These are phyloP conservation scores for Peronosclerospora sorghi DNA, from an alignment of 352 stramenopile genomes.

Conservation along the genomic window DNA sequence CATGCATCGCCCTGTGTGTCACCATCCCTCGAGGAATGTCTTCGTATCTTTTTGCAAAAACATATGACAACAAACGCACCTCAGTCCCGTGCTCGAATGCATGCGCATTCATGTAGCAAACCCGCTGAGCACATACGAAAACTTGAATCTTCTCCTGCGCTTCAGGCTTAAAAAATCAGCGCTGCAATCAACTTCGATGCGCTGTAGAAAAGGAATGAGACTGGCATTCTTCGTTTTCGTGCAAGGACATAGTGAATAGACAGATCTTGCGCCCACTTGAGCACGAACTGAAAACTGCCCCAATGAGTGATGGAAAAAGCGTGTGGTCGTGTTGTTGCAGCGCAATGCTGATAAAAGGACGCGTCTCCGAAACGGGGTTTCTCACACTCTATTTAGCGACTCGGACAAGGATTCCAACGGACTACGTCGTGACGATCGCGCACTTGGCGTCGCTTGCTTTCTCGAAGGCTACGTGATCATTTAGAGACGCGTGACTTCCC, in stretches of 20 bases:
- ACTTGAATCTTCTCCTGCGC: slow-evolving; percentile 81
- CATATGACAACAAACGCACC: slow-evolving; percentile 1
- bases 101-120: no score
- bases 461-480: slow-evolving; percentile 3
- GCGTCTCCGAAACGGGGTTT: background rate
- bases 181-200: slow-evolving; percentile 69
- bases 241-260: background rate
- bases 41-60: slow-evolving; percentile 37
- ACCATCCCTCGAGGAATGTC: slow-evolving; percentile 48
- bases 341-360: no score
- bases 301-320: no score
- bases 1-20: slow-evolving; percentile 38
- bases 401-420: no score
- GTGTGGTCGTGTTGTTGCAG: slow-evolving; percentile 6
- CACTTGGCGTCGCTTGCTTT: slow-evolving; percentile 1
- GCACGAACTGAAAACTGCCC: no score
- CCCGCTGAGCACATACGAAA: slow-evolving; percentile 30
- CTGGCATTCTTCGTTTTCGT: slow-evolving; percentile 36
- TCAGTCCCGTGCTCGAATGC: no score
- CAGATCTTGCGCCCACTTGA: no score
- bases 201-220: slow-evolving; percentile 68
- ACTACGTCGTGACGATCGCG: slow-evolving; percentile 17
- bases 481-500: slow-evolving; percentile 65
- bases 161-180: slow-evolving; percentile 58
- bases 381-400: no score